Base-by-base conservation (phyloP, 768 basidiomycete genomes). In the Podaxis sp. region DNA sequence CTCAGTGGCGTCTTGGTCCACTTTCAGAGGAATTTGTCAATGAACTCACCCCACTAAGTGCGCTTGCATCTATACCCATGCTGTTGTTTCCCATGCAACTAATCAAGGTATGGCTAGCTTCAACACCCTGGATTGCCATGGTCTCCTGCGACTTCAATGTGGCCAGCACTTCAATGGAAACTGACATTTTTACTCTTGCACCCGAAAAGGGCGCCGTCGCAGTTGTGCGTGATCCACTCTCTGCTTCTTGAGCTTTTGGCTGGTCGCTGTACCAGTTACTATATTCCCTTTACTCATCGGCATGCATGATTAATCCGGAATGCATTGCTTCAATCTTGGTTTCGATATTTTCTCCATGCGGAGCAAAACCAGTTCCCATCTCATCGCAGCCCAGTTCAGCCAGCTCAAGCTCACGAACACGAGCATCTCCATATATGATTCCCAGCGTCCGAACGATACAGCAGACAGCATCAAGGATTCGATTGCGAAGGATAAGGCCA, bases 101-200 rank as follows among this genome's bases (percentile, higher is more conserved):
- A 65, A 23, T 55, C 1, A 0, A 16, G 14, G 9, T 13, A 25
- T 68, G 66, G 61, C 40, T 69, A 82, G 89, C 90, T 3, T 78
- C 75, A 2, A 91, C 93, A 0, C 93, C 95, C 2, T 97, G 94
- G 93, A 90, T 97, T 67, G 95, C 94, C 9, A 80, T 95, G 64
- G 82, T 96, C 51, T 82, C 86, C 2, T 96, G 94, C 72, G 93
- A 95, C 68, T 68, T 70, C 59, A 94, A 94, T 70, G 80, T 86
- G 16, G 90, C 91, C 16, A 74, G 81, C 62, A 76, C 82, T 2
- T 85, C 86, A 1, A 69, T 76, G 66, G 77, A 82, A 2, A 71
- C 76, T 50, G 94, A 97, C 70, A 82, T 95, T 57, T 93, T 97
- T 72, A 92, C 91, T 0, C 78, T 92, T 42, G 93, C 91, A 21